These are phyloP conservation scores for Cerioporus squamosus DNA, from an alignment of 1,284 basidiomycete genomes.

Conservation along the genomic window DNA sequence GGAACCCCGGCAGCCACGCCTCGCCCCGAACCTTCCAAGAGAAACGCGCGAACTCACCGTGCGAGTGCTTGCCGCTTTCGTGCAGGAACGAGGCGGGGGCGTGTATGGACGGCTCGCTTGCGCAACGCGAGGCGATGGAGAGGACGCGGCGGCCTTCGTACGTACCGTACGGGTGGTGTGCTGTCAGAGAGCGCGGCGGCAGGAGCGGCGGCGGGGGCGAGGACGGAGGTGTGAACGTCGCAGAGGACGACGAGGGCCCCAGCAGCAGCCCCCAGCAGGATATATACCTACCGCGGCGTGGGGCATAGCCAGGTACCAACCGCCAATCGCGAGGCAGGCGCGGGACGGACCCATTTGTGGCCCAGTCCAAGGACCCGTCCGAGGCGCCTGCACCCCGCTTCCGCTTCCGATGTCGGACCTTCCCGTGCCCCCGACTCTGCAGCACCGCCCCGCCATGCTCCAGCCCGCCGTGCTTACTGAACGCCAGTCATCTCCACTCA, in stretches of 20 bases:
- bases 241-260: neutral
- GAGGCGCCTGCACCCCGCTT: no score
- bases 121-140: slow-evolving; percentile 8
- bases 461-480: slow-evolving; percentile 1
- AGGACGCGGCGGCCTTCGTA: neutral
- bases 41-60: slow-evolving; percentile 15
- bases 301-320: slow-evolving; percentile 11
- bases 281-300: slow-evolving; percentile 6
- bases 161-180: neutral
- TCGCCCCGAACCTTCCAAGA: neutral
- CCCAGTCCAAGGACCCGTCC: slow-evolving; percentile 3
- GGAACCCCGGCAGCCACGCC: slow-evolving; percentile 12
- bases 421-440: slow-evolving; percentile 1
- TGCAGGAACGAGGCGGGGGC: slow-evolving; percentile 12
- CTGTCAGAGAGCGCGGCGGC: neutral
- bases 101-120: slow-evolving; percentile 11
- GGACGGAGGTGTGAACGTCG: neutral
- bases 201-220: neutral
- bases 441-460: neutral
- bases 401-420: slow-evolving; percentile 5
- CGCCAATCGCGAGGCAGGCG: neutral
- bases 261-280: neutral
- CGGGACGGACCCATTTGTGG: slow-evolving; percentile 6
- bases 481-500: slow-evolving; percentile 2
- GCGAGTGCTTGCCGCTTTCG: slow-evolving; percentile 3